phyloP scores from a whole-genome alignment of 306 rosid species.

The Ochetophila trinervis region DNA sequence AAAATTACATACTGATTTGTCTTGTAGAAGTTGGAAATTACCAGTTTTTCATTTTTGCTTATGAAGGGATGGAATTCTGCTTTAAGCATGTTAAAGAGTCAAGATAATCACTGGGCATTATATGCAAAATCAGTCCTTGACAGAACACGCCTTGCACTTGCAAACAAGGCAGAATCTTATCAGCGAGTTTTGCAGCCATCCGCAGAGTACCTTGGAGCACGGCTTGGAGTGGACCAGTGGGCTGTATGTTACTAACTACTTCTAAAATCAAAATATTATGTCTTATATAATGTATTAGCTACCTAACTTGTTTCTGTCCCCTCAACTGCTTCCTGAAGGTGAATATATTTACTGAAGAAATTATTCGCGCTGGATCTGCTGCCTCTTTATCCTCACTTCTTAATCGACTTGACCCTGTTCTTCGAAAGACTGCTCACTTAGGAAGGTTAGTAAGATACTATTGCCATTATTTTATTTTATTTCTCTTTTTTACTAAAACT shows the following conservation, averaged over 20 bases:
- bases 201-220: slow-evolving; percentile 94
- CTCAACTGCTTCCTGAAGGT: slow-evolving; percentile 58
- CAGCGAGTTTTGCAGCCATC: slow-evolving; percentile 81
- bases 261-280: slow-evolving; percentile 5
- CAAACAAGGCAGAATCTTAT: slow-evolving; percentile 83
- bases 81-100: slow-evolving; percentile 53
- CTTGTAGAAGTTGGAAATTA: slow-evolving; percentile 14
- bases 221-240: slow-evolving; percentile 82
- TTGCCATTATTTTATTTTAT: slow-evolving; percentile 5
- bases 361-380: slow-evolving; percentile 97
- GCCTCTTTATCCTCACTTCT: slow-evolving; percentile 88
- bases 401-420: slow-evolving; percentile 87
- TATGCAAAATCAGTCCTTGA: slow-evolving; percentile 92
- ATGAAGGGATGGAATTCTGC: slow-evolving; percentile 92
- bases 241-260: slow-evolving; percentile 57
- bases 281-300: slow-evolving; percentile 1
- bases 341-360: slow-evolving; percentile 94
- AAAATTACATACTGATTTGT: slow-evolving; percentile 12
- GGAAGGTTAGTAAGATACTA: slow-evolving; percentile 59
- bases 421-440: slow-evolving; percentile 83
- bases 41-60: slow-evolving; percentile 29
- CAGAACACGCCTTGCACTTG: slow-evolving; percentile 91
- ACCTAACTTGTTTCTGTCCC: slow-evolving; percentile 29
- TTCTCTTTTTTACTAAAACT: slow-evolving; percentile 23
- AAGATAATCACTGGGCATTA: slow-evolving; percentile 71